Base-by-base conservation (phyloP, 805 yeast genomes). In the Wickerhamia fluorescens region DNA sequence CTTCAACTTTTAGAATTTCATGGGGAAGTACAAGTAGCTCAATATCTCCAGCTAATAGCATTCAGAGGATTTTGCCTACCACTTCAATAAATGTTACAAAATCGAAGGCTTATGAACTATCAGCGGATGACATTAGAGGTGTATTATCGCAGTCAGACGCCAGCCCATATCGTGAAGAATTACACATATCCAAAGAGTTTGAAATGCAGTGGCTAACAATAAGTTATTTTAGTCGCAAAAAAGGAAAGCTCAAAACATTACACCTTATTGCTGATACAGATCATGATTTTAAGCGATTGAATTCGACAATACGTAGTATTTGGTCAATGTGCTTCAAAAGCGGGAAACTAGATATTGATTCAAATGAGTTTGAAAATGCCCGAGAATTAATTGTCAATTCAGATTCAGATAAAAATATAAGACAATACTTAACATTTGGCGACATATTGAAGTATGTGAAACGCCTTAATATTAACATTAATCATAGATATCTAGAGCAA, bases 161-260 rank as follows among this genome's bases (percentile, higher is more conserved):
- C 1, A 68, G 71, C 20, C 84, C 85, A 41, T 89, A 87, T 48
- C 59, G 95, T 36, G 95, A 88, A 47, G 95, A 87, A 51, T 73
- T 84, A 41, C 77, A 80, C 20, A 70, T 86, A 1, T 71, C 87
- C 2, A 59, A 73, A 20, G 86, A 79, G 28, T 71, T 68, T 30
- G 74, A 75, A 24, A 60, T 65, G 8, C 54, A 72, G 6, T 89
- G 98, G 98, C 67, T 85, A 1, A 78, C 95, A 0, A 71, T 89
- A 18, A 73, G 86, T 8, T 89, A 85, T 47, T 71, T 66, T 33
- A 69, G 73, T 37, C 64, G 68, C 5, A 62, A 71, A 5, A 75
- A 70, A 31, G 64, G 71, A 29, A 83, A 80, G 47, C 59, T 85
- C 25, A 83, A 85, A 43, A 82, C 88, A 0, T 52, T 92, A 30